Evolutionary conservation across 345 rosid genomes (phyloP), one percentile per base, ranked within the genome.

Genomic region (Combretum micranthum): DNA sequence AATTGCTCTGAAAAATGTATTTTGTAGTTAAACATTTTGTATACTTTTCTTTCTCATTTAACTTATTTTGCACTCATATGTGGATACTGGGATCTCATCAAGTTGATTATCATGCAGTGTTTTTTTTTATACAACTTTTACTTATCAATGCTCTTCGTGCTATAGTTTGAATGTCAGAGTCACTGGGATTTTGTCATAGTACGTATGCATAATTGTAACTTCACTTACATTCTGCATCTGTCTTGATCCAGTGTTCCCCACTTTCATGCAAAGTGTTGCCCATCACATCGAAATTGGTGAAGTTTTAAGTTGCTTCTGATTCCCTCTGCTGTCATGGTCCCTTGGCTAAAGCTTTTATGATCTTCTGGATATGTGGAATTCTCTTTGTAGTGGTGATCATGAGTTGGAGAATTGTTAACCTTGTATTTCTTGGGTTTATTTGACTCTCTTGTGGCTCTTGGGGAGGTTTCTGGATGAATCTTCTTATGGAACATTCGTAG

Each of bases 181-280:
- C 43, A 54, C 18, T 37, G 57, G 44, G 42, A 44, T 44, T 37
- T 54, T 44, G 16, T 54, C 44, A 37, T 51, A 32, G 19, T 47
- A 50, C 11, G 44, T 15, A 45, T 39, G 56, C 39, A 39, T 47
- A 42, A 26, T 15, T 55, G 47, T 47, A 18, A 55, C 9, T 7
- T 55, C n/a, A 88, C 98, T 91, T 82, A 88, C 95, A 91, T 64
- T 91, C 87, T 67, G 82, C 85, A 68, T 91, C 96, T 66, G 95
- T 84, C 72, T 81, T 85, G 83, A 91, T 88, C 96, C 96, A 91
- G 80, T 80, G 80, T 76, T 78, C 96, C 56, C 74, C 63, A 44
- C 70, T 73, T 57, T 61, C 73, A 42, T 68, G 66, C 66, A 83
- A 66, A 50, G 56, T 53, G 45, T 58, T 71, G 67, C 67, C 67